Conservation (phyloP, 2,329 filamentous ascomycete species). For the Ophiosphaerella korrae region DNA sequence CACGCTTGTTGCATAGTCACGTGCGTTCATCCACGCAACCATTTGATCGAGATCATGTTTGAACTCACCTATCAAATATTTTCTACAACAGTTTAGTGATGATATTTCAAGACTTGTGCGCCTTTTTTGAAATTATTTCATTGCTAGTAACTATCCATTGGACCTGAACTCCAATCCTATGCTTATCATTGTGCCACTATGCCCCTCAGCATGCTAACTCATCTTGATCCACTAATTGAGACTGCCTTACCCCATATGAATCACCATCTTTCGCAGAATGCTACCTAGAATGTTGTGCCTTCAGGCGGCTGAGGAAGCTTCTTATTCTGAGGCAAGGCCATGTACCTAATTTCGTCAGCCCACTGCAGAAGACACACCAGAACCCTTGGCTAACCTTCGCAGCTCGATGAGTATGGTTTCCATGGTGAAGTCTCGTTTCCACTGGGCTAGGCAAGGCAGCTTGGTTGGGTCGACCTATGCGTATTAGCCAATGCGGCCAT, state of each 20-base stretch:
- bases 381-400: constrained; percentile 61
- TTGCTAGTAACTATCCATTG: constrained; percentile 16
- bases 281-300: constrained; percentile 65
- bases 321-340: constrained; percentile 90
- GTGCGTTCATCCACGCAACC: constrained; percentile 10
- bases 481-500: constrained; percentile 6
- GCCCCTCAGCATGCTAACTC: neutral
- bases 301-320: constrained; percentile 94
- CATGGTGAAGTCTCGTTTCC: constrained; percentile 94
- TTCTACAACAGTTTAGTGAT: neutral
- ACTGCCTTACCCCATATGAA: neutral
- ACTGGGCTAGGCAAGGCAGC: constrained; percentile 82
- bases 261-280: neutral
- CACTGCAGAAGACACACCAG: neutral
- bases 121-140: constrained; percentile 3
- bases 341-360: constrained; percentile 66
- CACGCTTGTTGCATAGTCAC: constrained; percentile 26
- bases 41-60: neutral
- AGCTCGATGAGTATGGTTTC: constrained; percentile 90
- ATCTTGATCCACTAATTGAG: neutral
- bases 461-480: constrained; percentile 79
- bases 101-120: constrained; percentile 1
- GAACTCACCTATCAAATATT: too few relatives aligned
- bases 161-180: constrained; percentile 39
- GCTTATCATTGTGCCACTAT: constrained; percentile 21